These are phyloP conservation scores for Chalciporus sp. DNA, from an alignment of 1,284 basidiomycete species.

Conservation along the genomic window DNA sequence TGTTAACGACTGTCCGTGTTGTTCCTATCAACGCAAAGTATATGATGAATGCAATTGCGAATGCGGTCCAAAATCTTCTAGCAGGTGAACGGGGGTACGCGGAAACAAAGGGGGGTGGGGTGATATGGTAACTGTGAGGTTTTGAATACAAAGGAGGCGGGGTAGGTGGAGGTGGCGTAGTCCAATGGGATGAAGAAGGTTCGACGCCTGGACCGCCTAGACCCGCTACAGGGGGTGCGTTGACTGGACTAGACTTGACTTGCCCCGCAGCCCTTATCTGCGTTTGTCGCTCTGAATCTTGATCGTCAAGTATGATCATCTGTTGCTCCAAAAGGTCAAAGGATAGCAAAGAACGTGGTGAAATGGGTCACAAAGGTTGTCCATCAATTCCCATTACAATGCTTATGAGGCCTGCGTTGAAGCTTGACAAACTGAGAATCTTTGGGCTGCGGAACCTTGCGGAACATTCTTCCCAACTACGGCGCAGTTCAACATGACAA, in stretches of 20 bases:
- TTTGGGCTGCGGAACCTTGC: no score
- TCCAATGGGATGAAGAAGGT: slow-evolving; percentile 1
- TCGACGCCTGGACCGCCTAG: neutral
- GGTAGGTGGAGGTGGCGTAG: slow-evolving; percentile 2
- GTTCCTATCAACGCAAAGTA: slow-evolving; percentile 19
- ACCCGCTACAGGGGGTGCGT: neutral
- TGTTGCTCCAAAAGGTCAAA: neutral
- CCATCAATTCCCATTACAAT: no score
- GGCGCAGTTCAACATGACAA: no score
- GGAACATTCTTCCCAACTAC: no score
- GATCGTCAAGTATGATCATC: neutral
- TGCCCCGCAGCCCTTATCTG: neutral
- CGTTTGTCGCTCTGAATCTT: neutral
- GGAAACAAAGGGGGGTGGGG: neutral
- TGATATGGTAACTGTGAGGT: neutral
- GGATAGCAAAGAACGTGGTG: neutral
- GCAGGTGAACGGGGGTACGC: slow-evolving; percentile 8
- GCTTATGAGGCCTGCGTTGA: no score
- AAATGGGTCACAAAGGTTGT: no score
- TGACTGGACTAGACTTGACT: slow-evolving; percentile 9
- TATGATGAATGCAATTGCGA: slow-evolving; percentile 20
- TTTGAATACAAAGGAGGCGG: slow-evolving; percentile 20
- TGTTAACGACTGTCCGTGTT: slow-evolving; percentile 5
- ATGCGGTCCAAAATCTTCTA: slow-evolving; percentile 23
- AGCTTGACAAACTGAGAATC: no score